Evolutionary conservation across 345 rosid species (phyloP), one percentile per base, ranked within the genome.

Genomic region (Citrus cavaleriei): DNA sequence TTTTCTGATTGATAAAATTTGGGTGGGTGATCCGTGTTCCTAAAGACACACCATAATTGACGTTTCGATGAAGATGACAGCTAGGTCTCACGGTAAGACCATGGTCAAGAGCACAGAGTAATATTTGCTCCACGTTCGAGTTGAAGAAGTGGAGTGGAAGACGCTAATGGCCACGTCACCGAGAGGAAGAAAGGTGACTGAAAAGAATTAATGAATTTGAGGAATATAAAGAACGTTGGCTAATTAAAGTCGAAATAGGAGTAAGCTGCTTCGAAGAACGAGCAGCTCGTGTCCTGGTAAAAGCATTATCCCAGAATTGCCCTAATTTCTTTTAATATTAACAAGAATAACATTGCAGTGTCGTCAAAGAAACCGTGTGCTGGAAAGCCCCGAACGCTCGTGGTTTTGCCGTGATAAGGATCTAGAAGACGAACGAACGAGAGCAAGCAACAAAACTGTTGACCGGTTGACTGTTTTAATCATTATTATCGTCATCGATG

Each of bases 291-390:
- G 49, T 0, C 30, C 7, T 3, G 49, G 72, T 18, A 76, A 51
- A 34, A 66, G 3, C 79, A 9, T 13, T 4, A 4, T 7, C 21
- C 27, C 3, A 6, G 18, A 35, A 66, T 34, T 2, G 5, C 28
- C 63, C 72, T 9, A 0, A 16, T 0, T 12, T 1, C 67, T 68
- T 32, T 0, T 13, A 0, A 2, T 30, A 65, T 46, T 66, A 32
- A 76, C 79, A 5, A 27, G 24, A 54, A 66, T 66, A 35, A 72
- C 79, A 67, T 66, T 35, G 27, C 6, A 35, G 37, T 5, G 32
- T 57, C 46, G 16, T 34, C 8, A 46, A n/a, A 0, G 62, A 66
- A 76, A 54, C 79, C 79, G 79, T 16, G 73, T 76, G 24, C 73
- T 8, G 6, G 8, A 54, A 54, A 54, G 21, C 58, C 35, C 0